Percentiles rank a stretch among this genome's conserved stretches.
Evolutionary conservation across 495 filamentous ascomycete genomes (phyloP).

Genomic region (Hapsidospora chrysogenum): DNA sequence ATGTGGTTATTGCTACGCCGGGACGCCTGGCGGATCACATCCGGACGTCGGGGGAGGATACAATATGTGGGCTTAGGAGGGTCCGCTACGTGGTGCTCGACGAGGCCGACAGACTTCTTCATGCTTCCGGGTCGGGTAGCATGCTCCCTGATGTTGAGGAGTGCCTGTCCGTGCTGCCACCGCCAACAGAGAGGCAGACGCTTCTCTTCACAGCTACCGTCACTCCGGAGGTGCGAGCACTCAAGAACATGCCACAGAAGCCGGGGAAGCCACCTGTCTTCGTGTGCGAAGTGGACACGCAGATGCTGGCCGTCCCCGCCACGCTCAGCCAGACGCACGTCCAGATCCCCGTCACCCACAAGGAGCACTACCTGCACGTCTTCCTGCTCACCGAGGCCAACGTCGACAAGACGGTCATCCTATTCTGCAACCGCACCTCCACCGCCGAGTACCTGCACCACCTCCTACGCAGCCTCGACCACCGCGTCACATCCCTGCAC

Average conservation of each 20-base stretch:
- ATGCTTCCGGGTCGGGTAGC: constrained; percentile 49
- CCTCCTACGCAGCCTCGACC: constrained; percentile 63
- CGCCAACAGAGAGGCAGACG: constrained; percentile 57
- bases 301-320: constrained; percentile 54
- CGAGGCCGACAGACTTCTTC: constrained; percentile 84
- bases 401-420: constrained; percentile 55
- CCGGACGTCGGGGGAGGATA: constrained; percentile 74
- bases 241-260: constrained; percentile 58
- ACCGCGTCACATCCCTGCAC: constrained; percentile 83
- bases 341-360: constrained; percentile 71
- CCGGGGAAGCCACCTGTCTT: constrained; percentile 58
- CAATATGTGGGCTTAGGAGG: constrained; percentile 58
- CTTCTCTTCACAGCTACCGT: constrained; percentile 94
- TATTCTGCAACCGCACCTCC: constrained; percentile 86
- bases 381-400: constrained; percentile 71
- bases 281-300: constrained; percentile 73
- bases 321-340: constrained; percentile 74
- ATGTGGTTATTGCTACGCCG: constrained; percentile 88
- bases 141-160: constrained; percentile 90
- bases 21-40: constrained; percentile 93
- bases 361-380: constrained; percentile 85
- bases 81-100: constrained; percentile 81
- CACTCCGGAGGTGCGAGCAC: constrained; percentile 74
- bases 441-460: constrained; percentile 83
- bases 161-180: constrained; percentile 65